Evolutionary conservation across 2,329 filamentous ascomycete species (phyloP).

Genomic region (Cadophora sp.): DNA sequence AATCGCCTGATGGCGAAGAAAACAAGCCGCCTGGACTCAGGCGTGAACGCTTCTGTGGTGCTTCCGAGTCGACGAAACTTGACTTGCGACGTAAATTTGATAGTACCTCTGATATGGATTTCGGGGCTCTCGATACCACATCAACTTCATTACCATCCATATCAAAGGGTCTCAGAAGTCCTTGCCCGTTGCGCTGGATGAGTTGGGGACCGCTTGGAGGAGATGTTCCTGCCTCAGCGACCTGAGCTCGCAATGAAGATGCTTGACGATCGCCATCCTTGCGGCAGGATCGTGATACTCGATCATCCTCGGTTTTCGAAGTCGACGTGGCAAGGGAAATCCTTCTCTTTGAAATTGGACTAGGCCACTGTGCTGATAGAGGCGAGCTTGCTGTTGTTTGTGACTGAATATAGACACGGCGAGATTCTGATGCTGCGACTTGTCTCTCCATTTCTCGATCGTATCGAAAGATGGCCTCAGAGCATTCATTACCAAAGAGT

Average conservation of each 20-base stretch:
- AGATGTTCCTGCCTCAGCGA: not conserved
- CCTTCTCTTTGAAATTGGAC: not conserved
- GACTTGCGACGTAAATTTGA: constrained; percentile 34
- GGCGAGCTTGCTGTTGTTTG: constrained; percentile 26
- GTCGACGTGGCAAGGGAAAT: not conserved
- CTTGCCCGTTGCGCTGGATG: constrained; percentile 17
- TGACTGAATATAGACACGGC: constrained; percentile 9
- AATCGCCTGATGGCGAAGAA: constrained; percentile 12
- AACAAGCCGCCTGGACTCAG: constrained; percentile 14
- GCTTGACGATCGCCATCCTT: not conserved
- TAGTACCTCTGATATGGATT: constrained; percentile 24
- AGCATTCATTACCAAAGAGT: constrained; percentile 77
- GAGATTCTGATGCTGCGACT: not conserved
- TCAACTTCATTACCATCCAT: constrained; percentile 19
- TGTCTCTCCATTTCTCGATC: constrained; percentile 63
- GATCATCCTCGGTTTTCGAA: not conserved
- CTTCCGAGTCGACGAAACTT: constrained; percentile 27
- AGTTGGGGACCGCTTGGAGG: not conserved
- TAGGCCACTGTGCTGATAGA: constrained; percentile 1
- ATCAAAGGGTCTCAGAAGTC: constrained; percentile 23
- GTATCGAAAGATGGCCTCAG: constrained; percentile 64
- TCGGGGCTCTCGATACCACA: not conserved
- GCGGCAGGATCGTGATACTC: not conserved
- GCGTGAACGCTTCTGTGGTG: constrained; percentile 32
- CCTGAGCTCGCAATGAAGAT: not conserved